phyloP scores from a whole-genome alignment of 805 yeast species.

The Zygosaccharomyces gambellarensis region DNA sequence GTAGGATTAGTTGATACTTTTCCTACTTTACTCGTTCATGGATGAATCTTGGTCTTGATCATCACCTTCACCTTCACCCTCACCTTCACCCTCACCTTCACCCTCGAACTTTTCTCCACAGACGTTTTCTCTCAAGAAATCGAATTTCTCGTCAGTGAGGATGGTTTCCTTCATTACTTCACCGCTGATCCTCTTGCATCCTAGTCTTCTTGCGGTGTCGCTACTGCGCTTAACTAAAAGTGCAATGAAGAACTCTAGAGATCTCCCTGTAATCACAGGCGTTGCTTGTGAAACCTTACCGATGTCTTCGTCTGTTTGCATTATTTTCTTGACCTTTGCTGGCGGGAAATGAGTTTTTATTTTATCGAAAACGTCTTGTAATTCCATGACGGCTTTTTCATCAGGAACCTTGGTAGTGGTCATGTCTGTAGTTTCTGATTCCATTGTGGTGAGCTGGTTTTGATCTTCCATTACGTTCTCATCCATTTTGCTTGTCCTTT shows the following conservation, averaged over 20 bases:
- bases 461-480: slow-evolving; percentile 2
- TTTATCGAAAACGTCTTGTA: slow-evolving; percentile 29
- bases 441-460: background rate
- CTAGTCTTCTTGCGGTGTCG: slow-evolving; percentile 66
- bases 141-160: slow-evolving; percentile 82
- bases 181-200: slow-evolving; percentile 76
- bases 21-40: slow-evolving; percentile 1
- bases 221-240: slow-evolving; percentile 81
- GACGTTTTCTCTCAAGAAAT: slow-evolving; percentile 68
- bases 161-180: slow-evolving; percentile 82
- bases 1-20: background rate
- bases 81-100: slow-evolving; percentile 6
- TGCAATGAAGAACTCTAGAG: slow-evolving; percentile 87
- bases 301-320: slow-evolving; percentile 97
- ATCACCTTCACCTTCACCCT: slow-evolving; percentile 14
- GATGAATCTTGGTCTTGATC: slow-evolving; percentile 10
- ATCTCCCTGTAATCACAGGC: slow-evolving; percentile 95
- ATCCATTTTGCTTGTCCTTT: background rate
- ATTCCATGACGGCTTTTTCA: slow-evolving; percentile 11
- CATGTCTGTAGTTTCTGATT: background rate
- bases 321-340: slow-evolving; percentile 90
- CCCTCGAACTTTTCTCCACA: slow-evolving; percentile 26
- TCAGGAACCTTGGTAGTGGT: slow-evolving; percentile 4
- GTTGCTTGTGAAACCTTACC: slow-evolving; percentile 99
- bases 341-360: slow-evolving; percentile 84